phyloP scores from a whole-genome alignment of 176 grass and related monocot genomes.

The Typha latifolia region DNA sequence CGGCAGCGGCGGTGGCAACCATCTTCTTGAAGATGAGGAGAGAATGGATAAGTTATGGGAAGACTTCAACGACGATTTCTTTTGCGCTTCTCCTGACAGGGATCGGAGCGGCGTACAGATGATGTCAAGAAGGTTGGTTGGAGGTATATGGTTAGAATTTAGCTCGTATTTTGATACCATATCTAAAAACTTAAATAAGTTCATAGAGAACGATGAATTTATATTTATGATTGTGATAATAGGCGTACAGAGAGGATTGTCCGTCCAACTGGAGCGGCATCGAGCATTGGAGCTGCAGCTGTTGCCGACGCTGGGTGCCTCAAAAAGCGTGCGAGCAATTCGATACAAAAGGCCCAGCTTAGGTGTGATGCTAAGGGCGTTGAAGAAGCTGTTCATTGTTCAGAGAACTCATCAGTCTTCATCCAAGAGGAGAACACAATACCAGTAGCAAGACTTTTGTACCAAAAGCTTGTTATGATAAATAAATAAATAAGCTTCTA shows the following conservation, averaged over 20 bases:
- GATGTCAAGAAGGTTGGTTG: conserved; percentile 8
- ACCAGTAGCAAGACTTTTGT: not conserved
- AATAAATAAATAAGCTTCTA: too few relatives aligned
- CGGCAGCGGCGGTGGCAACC: not conserved
- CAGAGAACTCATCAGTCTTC: conserved; percentile 7
- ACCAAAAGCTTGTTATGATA: not conserved
- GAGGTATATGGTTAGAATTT: not conserved
- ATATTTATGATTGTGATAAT: too few relatives aligned
- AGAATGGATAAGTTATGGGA: conserved; percentile 29
- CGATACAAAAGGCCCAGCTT: conserved; percentile 15
- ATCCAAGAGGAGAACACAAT: conserved; percentile 9
- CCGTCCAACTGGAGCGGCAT: too few relatives aligned
- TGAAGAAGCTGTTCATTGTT: conserved; percentile 24
- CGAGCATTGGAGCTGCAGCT: too few relatives aligned
- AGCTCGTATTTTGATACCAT: too few relatives aligned
- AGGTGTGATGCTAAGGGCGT: conserved; percentile 13
- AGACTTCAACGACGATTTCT: conserved; percentile 16
- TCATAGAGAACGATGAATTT: too few relatives aligned
- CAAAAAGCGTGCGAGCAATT: conserved; percentile 1
- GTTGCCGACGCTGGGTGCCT: not conserved
- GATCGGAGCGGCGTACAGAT: conserved; percentile 11
- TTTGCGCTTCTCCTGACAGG: not conserved
- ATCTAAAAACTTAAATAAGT: too few relatives aligned
- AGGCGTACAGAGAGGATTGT: too few relatives aligned
- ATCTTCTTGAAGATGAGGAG: conserved; percentile 16